phyloP scores from a whole-genome alignment of 1,139 yeast genomes.

The Tardiomyces digboiensis region DNA sequence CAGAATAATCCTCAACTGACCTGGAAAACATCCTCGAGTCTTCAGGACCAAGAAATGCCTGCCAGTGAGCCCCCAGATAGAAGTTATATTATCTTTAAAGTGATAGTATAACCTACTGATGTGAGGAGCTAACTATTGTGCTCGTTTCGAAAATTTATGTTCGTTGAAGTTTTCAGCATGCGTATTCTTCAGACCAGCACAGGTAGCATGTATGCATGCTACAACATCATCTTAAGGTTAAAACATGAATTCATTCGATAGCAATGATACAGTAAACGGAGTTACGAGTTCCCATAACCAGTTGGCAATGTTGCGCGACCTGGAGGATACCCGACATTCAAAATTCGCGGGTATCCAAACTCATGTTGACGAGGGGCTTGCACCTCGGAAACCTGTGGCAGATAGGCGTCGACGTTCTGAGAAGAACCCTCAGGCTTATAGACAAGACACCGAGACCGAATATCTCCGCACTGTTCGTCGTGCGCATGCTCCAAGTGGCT shows the following conservation, averaged over 20 bases:
- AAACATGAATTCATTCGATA: too few species aligned
- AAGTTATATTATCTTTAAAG: constrained; percentile 1
- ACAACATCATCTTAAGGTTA: too few species aligned
- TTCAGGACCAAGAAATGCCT: not conserved
- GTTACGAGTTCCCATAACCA: too few species aligned
- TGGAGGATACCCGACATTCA: too few species aligned
- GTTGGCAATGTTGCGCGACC: too few species aligned
- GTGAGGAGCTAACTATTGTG: not conserved
- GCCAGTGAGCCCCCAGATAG: not conserved
- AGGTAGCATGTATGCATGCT: too few species aligned
- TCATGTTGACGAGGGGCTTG: too few species aligned
- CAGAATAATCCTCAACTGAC: constrained; percentile 17
- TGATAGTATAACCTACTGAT: constrained; percentile 1
- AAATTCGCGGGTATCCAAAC: too few species aligned
- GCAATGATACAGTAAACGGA: too few species aligned
- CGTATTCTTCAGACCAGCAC: not conserved
- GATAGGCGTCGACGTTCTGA: too few species aligned
- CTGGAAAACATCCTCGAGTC: constrained; percentile 3
- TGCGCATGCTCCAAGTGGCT: not conserved
- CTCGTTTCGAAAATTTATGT: not conserved
- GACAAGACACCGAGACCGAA: not conserved
- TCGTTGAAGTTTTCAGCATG: not conserved
- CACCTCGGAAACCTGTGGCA: too few species aligned
- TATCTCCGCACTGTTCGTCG: not conserved
- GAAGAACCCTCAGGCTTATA: not conserved